Conservation (phyloP, 2,329 filamentous ascomycete genomes). For the Fusarium sp. region DNA sequence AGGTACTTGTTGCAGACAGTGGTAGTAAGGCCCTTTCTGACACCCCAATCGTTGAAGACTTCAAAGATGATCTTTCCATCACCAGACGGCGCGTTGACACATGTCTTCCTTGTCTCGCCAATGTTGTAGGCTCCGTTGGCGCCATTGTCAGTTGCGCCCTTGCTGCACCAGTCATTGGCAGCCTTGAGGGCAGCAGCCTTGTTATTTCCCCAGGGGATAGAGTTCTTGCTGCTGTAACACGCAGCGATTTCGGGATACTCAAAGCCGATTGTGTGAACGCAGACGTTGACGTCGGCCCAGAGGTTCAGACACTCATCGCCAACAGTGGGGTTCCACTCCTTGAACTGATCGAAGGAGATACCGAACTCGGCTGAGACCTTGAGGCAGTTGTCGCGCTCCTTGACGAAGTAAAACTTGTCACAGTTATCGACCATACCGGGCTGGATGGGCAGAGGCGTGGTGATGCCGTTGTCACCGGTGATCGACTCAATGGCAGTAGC, state of each 20-base stretch:
- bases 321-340: conserved; percentile 20
- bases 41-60: conserved; percentile 20
- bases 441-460: conserved; percentile 21
- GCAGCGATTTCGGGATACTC: neutral
- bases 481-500: conserved; percentile 11
- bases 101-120: conserved; percentile 9
- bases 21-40: neutral
- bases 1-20: conserved; percentile 2
- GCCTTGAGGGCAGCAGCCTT: conserved; percentile 1
- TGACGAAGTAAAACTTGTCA: conserved; percentile 8
- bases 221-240: neutral
- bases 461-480: conserved; percentile 16
- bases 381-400: neutral
- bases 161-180: conserved; percentile 11
- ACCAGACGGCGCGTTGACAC: conserved; percentile 15
- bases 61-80: conserved; percentile 24
- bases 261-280: conserved; percentile 13
- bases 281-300: conserved; percentile 25
- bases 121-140: neutral
- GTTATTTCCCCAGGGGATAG: conserved; percentile 23
- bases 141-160: neutral
- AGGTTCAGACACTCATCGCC: neutral
- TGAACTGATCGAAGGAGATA: conserved; percentile 1
- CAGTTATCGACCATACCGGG: conserved; percentile 28
- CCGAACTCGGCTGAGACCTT: neutral